phyloP scores from a whole-genome alignment of 805 yeast species.

The Nakazawaea wyomingensis region DNA sequence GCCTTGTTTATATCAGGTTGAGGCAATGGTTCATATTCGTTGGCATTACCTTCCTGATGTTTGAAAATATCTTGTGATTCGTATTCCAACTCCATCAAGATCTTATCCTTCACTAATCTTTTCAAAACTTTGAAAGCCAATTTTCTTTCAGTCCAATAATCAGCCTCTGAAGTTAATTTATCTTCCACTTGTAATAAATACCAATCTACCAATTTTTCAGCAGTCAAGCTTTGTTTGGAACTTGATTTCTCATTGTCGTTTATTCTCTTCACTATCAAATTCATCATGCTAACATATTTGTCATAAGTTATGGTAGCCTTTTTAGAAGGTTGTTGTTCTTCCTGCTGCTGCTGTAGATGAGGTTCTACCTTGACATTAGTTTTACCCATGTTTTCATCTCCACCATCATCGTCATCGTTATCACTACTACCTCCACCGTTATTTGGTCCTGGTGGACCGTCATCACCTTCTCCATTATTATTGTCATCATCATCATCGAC shows the following conservation, averaged over 20 bases:
- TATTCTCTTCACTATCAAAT: constrained; percentile 58
- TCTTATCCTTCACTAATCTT: constrained; percentile 77
- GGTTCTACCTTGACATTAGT: not conserved
- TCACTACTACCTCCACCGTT: constrained; percentile 22
- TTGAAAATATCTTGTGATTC: constrained; percentile 34
- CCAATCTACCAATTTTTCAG: constrained; percentile 70
- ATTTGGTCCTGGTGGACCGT: too few relatives aligned
- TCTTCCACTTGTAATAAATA: constrained; percentile 72
- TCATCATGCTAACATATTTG: constrained; percentile 80
- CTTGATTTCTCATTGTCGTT: constrained; percentile 44
- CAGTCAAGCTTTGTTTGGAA: constrained; percentile 46
- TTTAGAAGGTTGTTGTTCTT: constrained; percentile 13
- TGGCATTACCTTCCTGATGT: constrained; percentile 17
- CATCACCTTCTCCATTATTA: too few relatives aligned
- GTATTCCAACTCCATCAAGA: constrained; percentile 63
- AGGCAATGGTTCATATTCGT: constrained; percentile 11
- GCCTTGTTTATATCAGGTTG: constrained; percentile 25
- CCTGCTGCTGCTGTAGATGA: not conserved
- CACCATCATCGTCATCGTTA: constrained; percentile 11
- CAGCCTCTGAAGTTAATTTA: constrained; percentile 62
- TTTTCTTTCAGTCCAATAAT: constrained; percentile 63
- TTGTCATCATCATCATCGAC: constrained; percentile 57
- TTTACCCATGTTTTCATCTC: constrained; percentile 7
- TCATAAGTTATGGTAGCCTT: constrained; percentile 71
- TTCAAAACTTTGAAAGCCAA: constrained; percentile 76